phyloP scores from a whole-genome alignment of 306 rosid species.

The Senna siamea region DNA sequence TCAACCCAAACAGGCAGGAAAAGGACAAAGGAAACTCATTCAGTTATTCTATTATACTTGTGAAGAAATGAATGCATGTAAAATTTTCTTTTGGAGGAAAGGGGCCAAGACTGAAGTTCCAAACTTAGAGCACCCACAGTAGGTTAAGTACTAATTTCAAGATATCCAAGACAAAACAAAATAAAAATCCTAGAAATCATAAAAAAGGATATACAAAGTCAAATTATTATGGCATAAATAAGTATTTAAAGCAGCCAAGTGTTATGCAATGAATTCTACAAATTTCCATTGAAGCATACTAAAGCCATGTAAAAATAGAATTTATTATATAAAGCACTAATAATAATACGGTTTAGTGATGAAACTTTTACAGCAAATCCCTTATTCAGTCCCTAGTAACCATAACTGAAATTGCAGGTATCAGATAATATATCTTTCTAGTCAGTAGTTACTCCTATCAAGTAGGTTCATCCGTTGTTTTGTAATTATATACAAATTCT shows the following conservation, averaged over 20 bases:
- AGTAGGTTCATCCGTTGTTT: neutral
- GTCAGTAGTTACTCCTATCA: neutral
- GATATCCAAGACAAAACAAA: neutral
- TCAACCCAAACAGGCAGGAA: conserved; percentile 18
- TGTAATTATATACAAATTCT: neutral
- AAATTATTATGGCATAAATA: neutral
- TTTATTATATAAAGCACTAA: neutral
- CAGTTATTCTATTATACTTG: conserved; percentile 14
- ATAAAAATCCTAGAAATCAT: neutral
- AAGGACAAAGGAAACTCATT: conserved; percentile 14
- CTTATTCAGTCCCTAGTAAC: neutral
- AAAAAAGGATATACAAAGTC: neutral
- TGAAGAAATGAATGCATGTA: conserved; percentile 2
- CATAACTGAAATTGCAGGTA: neutral
- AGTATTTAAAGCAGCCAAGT: neutral
- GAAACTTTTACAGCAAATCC: neutral
- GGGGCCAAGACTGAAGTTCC: neutral
- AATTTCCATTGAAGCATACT: neutral
- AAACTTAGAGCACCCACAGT: neutral
- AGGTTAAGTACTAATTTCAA: neutral
- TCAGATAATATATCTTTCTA: neutral
- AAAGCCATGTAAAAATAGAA: neutral
- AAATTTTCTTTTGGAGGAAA: neutral
- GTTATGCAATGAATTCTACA: neutral
- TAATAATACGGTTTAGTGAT: neutral